Evolutionary conservation across 176 grass and related monocot species (phyloP), one percentile per base, ranked within the genome.

Genomic region (Carex cristatella): DNA sequence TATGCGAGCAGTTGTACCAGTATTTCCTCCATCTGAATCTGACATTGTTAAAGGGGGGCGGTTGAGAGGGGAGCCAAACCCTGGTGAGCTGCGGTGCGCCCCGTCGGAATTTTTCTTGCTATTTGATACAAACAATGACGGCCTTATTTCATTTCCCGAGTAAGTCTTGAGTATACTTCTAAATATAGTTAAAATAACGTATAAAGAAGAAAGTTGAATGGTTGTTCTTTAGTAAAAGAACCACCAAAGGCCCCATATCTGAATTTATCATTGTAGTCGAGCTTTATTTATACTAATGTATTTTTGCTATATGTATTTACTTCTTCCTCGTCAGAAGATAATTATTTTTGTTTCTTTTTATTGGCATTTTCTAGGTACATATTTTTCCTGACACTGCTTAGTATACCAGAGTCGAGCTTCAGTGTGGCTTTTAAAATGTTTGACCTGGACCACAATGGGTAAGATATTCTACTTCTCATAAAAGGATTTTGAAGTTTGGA

Each of bases 111-210:
- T 98, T 83, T 98, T 98, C 58, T 88, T 85, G 87, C 61, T 89
- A 19, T 98, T 95, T 27, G 95, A 98, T 91, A 95, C 95, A 76
- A 98, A 95, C 56, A 90, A 87, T 9, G 93, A 98, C 12, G 91
- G 96, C 60, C 91, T 98, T 37, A 98, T 98, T 80, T 98, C 96
- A 6, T 98, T 98, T 86, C 86, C 96, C 0, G 96, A 98, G 96
- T 98, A 92, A 92, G 95, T 93, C 51, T 10, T 64, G n/a, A n/a
- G 27, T 56, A 19, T 83, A 61, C 3, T 51, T 82, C 7, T 30
- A 64, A 33, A 35, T 27, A 82, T 82, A 65, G 4, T 40, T 46
- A 2, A 63, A 38, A 40, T 44, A 19, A 10, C 27, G 38, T 77
- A 56, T 44, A 27, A 64, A 82, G 32, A 44, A 82, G 53, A 78